Evolutionary conservation across 306 rosid species (phyloP).

Genomic region (Trifolium dubium): DNA sequence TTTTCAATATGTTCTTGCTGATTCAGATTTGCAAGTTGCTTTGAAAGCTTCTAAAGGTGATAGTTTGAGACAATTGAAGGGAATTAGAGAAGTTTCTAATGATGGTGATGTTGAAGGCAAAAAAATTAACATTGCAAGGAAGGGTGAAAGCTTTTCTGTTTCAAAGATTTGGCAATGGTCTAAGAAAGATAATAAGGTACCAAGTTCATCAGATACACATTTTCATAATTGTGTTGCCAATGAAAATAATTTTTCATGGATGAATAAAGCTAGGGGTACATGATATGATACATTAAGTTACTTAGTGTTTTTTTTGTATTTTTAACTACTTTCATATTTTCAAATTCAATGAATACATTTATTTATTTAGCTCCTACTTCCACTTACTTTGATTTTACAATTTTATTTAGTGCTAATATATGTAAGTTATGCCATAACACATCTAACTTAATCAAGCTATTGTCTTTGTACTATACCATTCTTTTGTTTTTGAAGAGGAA

Average conservation of each 20-base stretch:
- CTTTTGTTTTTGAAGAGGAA: constrained; percentile 29
- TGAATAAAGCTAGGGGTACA: constrained; percentile 59
- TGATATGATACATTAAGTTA: constrained; percentile 39
- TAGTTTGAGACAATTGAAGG: constrained; percentile 65
- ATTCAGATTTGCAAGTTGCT: constrained; percentile 81
- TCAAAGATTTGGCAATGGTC: constrained; percentile 97
- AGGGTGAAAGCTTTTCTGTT: constrained; percentile 94
- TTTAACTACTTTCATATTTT: constrained; percentile 41
- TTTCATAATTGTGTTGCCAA: constrained; percentile 47
- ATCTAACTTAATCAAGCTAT: constrained; percentile 21
- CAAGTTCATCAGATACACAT: constrained; percentile 60
- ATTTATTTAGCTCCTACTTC: constrained; percentile 34
- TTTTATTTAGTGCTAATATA: constrained; percentile 40
- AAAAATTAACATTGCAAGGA: constrained; percentile 67
- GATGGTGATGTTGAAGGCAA: constrained; percentile 75
- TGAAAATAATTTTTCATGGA: constrained; percentile 53
- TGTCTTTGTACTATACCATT: constrained; percentile 30
- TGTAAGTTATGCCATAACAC: constrained; percentile 42
- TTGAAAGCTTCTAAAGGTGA: constrained; percentile 54
- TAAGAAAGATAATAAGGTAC: constrained; percentile 69
- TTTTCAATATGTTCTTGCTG: constrained; percentile 82
- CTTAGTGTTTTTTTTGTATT: constrained; percentile 44
- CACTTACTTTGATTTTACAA: constrained; percentile 31
- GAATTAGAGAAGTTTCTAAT: constrained; percentile 48
- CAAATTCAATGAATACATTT: constrained; percentile 41